These are phyloP conservation scores for Zygotorulaspora chibaensis DNA, from an alignment of 805 yeast species.

Conservation along the genomic window DNA sequence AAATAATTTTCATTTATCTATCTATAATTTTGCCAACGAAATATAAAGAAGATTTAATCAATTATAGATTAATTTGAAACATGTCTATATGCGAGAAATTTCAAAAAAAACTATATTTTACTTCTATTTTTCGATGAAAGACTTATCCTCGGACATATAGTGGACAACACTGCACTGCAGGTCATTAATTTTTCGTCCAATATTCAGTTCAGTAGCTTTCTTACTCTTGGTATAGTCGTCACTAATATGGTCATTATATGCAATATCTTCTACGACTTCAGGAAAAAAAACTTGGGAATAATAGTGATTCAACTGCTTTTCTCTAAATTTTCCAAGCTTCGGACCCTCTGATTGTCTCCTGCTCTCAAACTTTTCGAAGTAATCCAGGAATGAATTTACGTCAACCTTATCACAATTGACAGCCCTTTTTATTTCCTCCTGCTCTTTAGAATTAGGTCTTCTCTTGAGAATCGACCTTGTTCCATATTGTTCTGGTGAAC, in stretches of 20 bases:
- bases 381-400: slow-evolving; percentile 35
- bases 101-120: too few species aligned
- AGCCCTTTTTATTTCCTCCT: slow-evolving; percentile 37
- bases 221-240: slow-evolving; percentile 19
- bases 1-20: slow-evolving; percentile 1
- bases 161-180: slow-evolving; percentile 5
- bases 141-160: not conserved
- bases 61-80: not conserved
- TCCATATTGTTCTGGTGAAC: not conserved
- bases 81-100: too few species aligned
- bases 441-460: slow-evolving; percentile 34
- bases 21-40: not conserved
- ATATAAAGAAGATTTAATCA: not conserved
- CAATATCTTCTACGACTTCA: slow-evolving; percentile 11
- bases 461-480: slow-evolving; percentile 39
- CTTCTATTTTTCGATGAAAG: not conserved
- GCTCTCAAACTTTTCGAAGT: slow-evolving; percentile 37
- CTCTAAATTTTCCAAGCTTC: slow-evolving; percentile 35
- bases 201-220: slow-evolving; percentile 20
- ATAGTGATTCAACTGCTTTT: slow-evolving; percentile 38
- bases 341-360: slow-evolving; percentile 35
- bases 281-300: slow-evolving; percentile 27
- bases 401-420: slow-evolving; percentile 38
- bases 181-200: slow-evolving; percentile 15
- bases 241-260: slow-evolving; percentile 3